A percentile compares a stretch with the other conserved stretches of the same genome.
phyloP scores from a whole-genome alignment of 2,329 filamentous ascomycete genomes.

The Lithohypha guttulata region DNA sequence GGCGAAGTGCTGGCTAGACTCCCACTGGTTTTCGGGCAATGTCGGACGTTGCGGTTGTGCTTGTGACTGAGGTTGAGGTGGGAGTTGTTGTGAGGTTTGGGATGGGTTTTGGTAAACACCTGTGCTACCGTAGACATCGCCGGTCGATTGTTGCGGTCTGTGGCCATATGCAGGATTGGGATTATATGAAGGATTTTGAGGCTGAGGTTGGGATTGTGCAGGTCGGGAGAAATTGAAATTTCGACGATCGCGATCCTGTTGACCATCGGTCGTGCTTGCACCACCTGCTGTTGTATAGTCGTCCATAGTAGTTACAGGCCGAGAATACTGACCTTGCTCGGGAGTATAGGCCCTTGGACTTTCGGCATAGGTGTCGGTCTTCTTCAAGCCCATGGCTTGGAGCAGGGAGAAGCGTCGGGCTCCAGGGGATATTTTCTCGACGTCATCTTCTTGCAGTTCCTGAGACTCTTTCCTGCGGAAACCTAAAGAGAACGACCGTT shows the following conservation, averaged over 20 bases:
- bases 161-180: slow-evolving; percentile 15
- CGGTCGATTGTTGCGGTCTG: slow-evolving; percentile 4
- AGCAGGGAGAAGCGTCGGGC: slow-evolving; percentile 59
- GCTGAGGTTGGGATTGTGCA: slow-evolving; percentile 17
- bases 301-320: slow-evolving; percentile 11
- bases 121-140: slow-evolving; percentile 22
- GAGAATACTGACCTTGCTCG: slow-evolving; percentile 26
- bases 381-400: slow-evolving; percentile 53
- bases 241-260: slow-evolving; percentile 16
- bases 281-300: slow-evolving; percentile 9
- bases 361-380: slow-evolving; percentile 40
- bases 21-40: too few species aligned
- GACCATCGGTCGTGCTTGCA: too few species aligned
- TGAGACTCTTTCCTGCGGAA: slow-evolving; percentile 62
- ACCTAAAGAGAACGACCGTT: slow-evolving; percentile 60
- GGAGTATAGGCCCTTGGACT: slow-evolving; percentile 28
- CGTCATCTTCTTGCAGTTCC: slow-evolving; percentile 49
- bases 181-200: too few species aligned
- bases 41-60: slow-evolving; percentile 15
- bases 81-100: slow-evolving; percentile 15
- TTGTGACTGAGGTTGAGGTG: slow-evolving; percentile 29
- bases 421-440: slow-evolving; percentile 45
- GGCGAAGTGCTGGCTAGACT: too few species aligned
- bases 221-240: slow-evolving; percentile 21
- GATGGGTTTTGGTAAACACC: slow-evolving; percentile 18